Percentiles rank a stretch among this genome's conserved stretches.
These are phyloP conservation scores for Entonaema liquescens DNA, from an alignment of 495 filamentous ascomycete genomes.

Conservation along the genomic window DNA sequence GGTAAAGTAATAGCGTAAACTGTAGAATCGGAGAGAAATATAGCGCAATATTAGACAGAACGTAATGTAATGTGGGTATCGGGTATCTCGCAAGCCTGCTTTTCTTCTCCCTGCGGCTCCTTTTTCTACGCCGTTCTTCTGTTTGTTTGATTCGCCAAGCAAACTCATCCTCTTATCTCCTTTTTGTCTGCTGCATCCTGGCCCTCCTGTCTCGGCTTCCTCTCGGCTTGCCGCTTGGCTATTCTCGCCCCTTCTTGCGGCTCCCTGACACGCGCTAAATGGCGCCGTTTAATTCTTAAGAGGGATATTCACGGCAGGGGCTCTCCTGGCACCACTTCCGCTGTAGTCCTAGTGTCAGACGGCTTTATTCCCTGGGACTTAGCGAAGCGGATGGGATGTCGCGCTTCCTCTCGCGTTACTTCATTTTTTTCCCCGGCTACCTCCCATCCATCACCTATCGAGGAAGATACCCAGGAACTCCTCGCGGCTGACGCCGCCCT, in stretches of 20 bases:
- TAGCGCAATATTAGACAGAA: background rate
- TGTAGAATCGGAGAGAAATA: background rate
- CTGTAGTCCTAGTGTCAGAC: background rate
- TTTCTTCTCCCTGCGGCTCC: background rate
- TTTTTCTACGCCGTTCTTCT: background rate
- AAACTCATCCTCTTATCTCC: background rate
- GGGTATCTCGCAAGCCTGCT: conserved; percentile 12
- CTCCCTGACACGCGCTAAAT: background rate
- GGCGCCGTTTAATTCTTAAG: background rate
- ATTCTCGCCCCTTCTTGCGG: background rate
- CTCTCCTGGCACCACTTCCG: background rate
- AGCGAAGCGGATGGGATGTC: background rate
- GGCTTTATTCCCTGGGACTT: background rate
- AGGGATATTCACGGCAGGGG: background rate
- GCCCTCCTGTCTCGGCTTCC: conserved; percentile 1
- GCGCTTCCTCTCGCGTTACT: background rate
- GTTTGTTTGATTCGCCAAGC: background rate
- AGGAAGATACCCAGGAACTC: conserved; percentile 74
- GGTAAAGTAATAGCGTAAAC: background rate
- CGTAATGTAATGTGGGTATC: background rate
- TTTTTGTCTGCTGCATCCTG: background rate
- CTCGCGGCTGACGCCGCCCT: conserved; percentile 86
- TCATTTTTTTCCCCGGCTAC: background rate
- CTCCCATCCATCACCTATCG: conserved; percentile 38
- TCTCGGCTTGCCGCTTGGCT: conserved; percentile 29